Evolutionary conservation across 371 early-diverging fungal species (phyloP), one percentile per base, ranked within the genome.

Genomic region (Zancudomyces culisetae): DNA sequence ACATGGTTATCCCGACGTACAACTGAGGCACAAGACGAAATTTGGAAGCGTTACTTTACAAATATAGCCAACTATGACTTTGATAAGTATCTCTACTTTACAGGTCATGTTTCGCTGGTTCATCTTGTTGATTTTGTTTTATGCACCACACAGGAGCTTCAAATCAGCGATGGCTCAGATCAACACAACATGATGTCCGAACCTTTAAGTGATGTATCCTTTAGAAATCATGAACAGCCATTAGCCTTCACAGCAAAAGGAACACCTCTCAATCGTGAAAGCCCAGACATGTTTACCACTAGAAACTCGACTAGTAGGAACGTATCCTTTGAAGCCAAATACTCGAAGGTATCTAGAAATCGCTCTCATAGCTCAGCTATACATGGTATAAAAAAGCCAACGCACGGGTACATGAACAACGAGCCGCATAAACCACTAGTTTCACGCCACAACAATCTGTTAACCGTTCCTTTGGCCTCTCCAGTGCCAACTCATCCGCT

Each of bases 1-100:
- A 79, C 90, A 15, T 96, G 96, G 96, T 73, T 94, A 26, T 85
- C 83, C 15, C 70, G 75, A 40, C 76, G 85, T n/a, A 84, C 84
- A 10, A 69, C 68, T 23, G 79, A 81, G 42, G 81, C 87, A 0
- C 79, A 84, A 59, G 71, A 76, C 10, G 80, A 80, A 41, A 76
- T 89, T 49, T 59, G 54, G 49, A 49, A 48, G 51, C 58, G 59
- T 22, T 61, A 27, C 29, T 48, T 48, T 48, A 27, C 19, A 27
- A 18, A n/a, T 4, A 29, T 48, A 23, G 48, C 48, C n/a, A 27
- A 48, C 29, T 48, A 18, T 48, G 27, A 27, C 27, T 27, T 48
- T 48, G 27, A 48, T 10, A 27, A 26, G 19, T 27, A 27, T 8
- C 24, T 48, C n/a, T 24, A 48, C n/a, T n/a, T 48, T 48, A 27